phyloP scores from a whole-genome alignment of 805 yeast species.

The Metschnikowia chrysomelidarum region DNA sequence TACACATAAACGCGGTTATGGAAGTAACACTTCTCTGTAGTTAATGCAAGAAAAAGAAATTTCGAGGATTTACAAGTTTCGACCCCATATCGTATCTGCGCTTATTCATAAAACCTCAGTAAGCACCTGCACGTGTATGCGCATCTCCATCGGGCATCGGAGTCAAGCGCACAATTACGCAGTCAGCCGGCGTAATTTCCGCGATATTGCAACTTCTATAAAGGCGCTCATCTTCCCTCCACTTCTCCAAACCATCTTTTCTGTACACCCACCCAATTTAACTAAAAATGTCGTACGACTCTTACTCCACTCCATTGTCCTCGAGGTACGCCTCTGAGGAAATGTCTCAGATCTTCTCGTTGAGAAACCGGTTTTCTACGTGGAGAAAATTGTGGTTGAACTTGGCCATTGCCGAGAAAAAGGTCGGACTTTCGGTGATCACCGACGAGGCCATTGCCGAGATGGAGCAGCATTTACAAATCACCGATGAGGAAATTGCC shows the following conservation, averaged over 20 bases:
- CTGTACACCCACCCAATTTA: background rate
- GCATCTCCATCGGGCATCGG: too few species aligned
- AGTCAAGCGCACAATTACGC: constrained; percentile 9
- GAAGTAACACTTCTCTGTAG: too few species aligned
- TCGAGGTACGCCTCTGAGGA: constrained; percentile 97
- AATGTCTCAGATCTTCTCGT: constrained; percentile 90
- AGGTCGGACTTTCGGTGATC: constrained; percentile 80
- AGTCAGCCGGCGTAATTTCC: constrained; percentile 8
- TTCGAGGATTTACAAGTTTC: too few species aligned
- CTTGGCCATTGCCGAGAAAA: constrained; percentile 92
- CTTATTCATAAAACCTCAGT: too few species aligned
- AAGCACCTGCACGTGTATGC: too few species aligned
- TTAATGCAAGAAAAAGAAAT: too few species aligned
- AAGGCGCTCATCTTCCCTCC: background rate
- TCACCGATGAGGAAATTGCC: constrained; percentile 90
- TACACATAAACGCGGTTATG: too few species aligned
- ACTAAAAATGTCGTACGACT: constrained; percentile 50
- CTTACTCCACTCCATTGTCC: constrained; percentile 88
- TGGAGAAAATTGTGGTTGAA: constrained; percentile 98
- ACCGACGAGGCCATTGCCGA: constrained; percentile 89
- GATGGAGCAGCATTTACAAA: constrained; percentile 71
- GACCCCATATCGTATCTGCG: too few species aligned
- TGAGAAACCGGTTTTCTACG: constrained; percentile 91
- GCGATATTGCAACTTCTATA: background rate
- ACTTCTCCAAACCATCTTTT: background rate